Percentiles rank a stretch among this genome's conserved stretches.
phyloP scores from a whole-genome alignment of 768 basidiomycete species.

The Lactarius hengduanensis region DNA sequence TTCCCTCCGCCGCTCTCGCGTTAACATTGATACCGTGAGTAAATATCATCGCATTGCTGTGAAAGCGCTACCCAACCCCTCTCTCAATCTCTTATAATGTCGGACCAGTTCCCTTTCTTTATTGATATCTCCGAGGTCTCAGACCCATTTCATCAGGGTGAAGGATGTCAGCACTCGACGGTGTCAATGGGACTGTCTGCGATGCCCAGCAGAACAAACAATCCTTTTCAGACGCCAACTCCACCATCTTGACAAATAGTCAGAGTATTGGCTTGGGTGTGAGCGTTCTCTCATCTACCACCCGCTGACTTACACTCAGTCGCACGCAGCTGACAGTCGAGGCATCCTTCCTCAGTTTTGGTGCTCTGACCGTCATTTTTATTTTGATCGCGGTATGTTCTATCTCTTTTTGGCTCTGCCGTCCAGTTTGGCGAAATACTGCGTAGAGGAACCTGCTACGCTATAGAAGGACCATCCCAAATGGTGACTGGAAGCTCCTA shows the following conservation, averaged over 20 bases:
- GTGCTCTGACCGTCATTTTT: background rate
- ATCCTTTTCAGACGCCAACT: background rate
- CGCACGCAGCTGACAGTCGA: slow-evolving; percentile 35
- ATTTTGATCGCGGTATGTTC: slow-evolving; percentile 12
- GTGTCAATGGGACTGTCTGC: slow-evolving; percentile 4
- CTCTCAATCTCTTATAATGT: background rate
- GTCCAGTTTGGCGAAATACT: background rate
- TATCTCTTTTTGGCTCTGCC: too few relatives aligned
- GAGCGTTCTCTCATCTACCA: slow-evolving; percentile 2
- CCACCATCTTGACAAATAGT: slow-evolving; percentile 34
- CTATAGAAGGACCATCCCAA: background rate
- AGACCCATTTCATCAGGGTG: background rate
- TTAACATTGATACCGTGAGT: background rate
- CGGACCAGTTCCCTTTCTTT: too few relatives aligned
- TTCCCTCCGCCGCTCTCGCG: background rate
- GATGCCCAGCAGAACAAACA: background rate
- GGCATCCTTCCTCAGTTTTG: slow-evolving; percentile 28
- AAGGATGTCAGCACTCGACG: background rate
- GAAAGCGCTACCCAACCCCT: too few relatives aligned
- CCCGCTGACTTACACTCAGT: background rate
- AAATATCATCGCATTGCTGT: background rate
- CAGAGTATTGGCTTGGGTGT: slow-evolving; percentile 41
- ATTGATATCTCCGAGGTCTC: background rate
- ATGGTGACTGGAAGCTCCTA: slow-evolving; percentile 32
- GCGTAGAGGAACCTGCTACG: slow-evolving; percentile 1